Evolutionary conservation across 495 filamentous ascomycete species (phyloP), one percentile per base, ranked within the genome.

Genomic region (Neurospora sp.): DNA sequence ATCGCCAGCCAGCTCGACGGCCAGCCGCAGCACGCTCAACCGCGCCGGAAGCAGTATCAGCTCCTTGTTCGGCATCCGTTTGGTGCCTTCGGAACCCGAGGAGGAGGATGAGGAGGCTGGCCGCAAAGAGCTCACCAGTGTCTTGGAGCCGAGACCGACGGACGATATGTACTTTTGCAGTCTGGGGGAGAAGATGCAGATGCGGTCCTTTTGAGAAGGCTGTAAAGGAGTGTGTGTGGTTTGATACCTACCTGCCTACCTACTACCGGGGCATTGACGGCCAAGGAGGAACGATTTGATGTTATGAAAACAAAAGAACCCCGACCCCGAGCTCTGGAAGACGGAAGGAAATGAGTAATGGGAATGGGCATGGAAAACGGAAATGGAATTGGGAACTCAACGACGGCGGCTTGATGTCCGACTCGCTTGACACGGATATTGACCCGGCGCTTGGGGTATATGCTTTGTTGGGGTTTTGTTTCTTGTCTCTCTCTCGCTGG

Each of bases 101-200:
- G 75, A 72, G 39, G 83, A 84, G 70, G 83, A 83, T 71, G 86
- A 89, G 78, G 83, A 83, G 75, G 81, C 78, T 75, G 76, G 84
- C 84, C 62, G 80, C 79, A 23, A 77, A 73, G 86, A 87, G 72
- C 77, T 86, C 12, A 14, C 54, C 3, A 82, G 81, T 77, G 81
- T 89, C 44, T 82, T 89, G 31, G 87, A 89, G 79, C 87, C 87
- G 35, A 76, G 86, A 71, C 87, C 87, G 54, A 82, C 86, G 27
- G 54, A 66, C 54, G 54, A 66, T 59, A 83, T 85, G 23, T 86
- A 85, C 78, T 88, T 87, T 80, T 86, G 84, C 74, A 85, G 87
- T 37, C 77, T 88, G 44, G 87, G 86, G 78, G 87, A 87, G 80
- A 78, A 85, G 69, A 87, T 88, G 83, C 78, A 85, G 69, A 86